These are phyloP conservation scores for Mycena galericulata DNA, from an alignment of 768 basidiomycete species.

Conservation along the genomic window DNA sequence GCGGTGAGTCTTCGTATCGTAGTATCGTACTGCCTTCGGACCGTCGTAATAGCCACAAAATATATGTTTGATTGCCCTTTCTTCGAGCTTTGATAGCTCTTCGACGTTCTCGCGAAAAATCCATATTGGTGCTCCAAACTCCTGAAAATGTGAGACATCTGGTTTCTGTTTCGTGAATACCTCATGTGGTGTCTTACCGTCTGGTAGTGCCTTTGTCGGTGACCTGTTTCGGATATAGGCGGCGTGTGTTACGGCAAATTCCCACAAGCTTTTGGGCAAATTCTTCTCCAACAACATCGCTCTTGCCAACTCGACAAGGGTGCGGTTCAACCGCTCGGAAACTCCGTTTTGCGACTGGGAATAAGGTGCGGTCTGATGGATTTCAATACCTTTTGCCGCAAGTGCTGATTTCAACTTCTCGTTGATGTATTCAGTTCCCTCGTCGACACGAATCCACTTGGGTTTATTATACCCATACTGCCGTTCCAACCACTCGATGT, in stretches of 20 bases:
- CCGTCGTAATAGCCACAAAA: constrained; percentile 23
- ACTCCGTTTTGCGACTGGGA: constrained; percentile 54
- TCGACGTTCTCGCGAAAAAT: constrained; percentile 15
- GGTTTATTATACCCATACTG: constrained; percentile 25
- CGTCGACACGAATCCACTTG: constrained; percentile 38
- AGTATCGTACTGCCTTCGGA: constrained; percentile 19
- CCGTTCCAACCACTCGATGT: constrained; percentile 28
- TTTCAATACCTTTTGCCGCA: constrained; percentile 39
- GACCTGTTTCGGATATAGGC: constrained; percentile 38
- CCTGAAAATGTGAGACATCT: constrained; percentile 15
- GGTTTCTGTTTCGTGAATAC: background rate
- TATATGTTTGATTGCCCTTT: constrained; percentile 10
- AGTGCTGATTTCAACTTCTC: constrained; percentile 37
- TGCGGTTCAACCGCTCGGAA: constrained; percentile 50
- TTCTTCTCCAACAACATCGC: constrained; percentile 46
- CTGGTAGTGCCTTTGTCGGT: background rate
- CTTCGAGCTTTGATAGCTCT: constrained; percentile 9
- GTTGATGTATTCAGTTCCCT: constrained; percentile 47
- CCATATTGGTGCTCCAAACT: constrained; percentile 24
- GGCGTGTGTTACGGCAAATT: constrained; percentile 35
- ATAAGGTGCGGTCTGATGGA: constrained; percentile 48
- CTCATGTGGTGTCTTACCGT: constrained; percentile 13
- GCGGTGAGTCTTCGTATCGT: constrained; percentile 7
- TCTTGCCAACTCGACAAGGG: constrained; percentile 39
- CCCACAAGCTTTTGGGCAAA: constrained; percentile 36